Percentiles rank a stretch among this genome's conserved stretches.
These are phyloP conservation scores for Chamaenerion angustifolium DNA, from an alignment of 345 rosid genomes.

Conservation along the genomic window DNA sequence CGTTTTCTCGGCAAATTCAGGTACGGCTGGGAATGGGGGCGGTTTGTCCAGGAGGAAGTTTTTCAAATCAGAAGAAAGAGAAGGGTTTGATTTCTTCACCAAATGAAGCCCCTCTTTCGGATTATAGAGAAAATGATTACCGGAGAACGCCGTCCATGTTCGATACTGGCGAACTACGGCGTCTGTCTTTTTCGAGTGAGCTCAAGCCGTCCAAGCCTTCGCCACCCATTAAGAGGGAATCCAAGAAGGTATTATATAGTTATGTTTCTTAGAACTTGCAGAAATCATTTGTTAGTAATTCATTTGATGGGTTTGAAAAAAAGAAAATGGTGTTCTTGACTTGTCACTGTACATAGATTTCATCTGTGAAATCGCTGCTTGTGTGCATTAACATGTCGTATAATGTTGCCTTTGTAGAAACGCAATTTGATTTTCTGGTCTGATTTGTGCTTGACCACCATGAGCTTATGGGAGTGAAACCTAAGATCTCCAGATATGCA, in stretches of 20 bases:
- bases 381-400: background rate
- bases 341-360: background rate
- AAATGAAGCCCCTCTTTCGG: slow-evolving; percentile 15
- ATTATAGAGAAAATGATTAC: slow-evolving; percentile 7
- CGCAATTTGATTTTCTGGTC: too few species aligned
- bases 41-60: slow-evolving; percentile 40
- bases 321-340: background rate
- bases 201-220: slow-evolving; percentile 38
- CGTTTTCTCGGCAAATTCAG: background rate
- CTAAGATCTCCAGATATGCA: too few species aligned
- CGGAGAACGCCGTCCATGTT: slow-evolving; percentile 13
- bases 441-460: too few species aligned
- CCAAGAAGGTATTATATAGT: slow-evolving; percentile 33
- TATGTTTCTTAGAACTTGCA: background rate
- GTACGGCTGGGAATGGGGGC: slow-evolving; percentile 43
- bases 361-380: background rate
- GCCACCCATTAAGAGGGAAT: slow-evolving; percentile 20
- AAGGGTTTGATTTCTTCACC: slow-evolving; percentile 19
- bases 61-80: slow-evolving; percentile 14
- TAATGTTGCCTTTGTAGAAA: too few species aligned
- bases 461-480: too few species aligned
- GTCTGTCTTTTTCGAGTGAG: slow-evolving; percentile 7
- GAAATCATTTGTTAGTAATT: background rate
- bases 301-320: background rate
- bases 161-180: slow-evolving; percentile 25